phyloP scores from a whole-genome alignment of 805 yeast genomes.

The Metschnikowia sp. region DNA sequence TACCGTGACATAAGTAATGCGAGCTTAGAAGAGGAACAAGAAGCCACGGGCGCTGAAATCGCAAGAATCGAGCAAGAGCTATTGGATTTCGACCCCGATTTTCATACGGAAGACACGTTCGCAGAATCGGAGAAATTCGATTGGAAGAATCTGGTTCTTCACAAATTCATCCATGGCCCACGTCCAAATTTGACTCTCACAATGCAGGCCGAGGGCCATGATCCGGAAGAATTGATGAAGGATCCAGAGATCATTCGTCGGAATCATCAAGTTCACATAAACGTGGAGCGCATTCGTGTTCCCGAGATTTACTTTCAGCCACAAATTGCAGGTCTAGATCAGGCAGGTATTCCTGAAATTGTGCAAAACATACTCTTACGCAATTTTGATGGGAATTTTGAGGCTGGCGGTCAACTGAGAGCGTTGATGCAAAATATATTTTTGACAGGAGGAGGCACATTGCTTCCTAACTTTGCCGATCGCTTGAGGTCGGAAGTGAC shows the following conservation, averaged over 20 bases:
- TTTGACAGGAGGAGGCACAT: conserved; percentile 81
- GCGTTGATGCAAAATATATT: conserved; percentile 62
- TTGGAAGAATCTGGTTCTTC: conserved; percentile 78
- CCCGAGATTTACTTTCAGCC: conserved; percentile 95
- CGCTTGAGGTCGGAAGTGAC: conserved; percentile 71
- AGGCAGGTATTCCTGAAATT: conserved; percentile 86
- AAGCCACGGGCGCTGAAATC: conserved; percentile 62
- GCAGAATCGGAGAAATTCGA: conserved; percentile 69
- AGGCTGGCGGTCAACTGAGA: conserved; percentile 50
- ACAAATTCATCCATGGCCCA: conserved; percentile 87
- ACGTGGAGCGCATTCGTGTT: conserved; percentile 84
- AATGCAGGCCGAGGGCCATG: conserved; percentile 40
- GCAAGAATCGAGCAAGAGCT: conserved; percentile 68
- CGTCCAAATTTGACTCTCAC: conserved; percentile 66
- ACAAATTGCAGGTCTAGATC: conserved; percentile 89
- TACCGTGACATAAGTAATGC: conserved; percentile 78
- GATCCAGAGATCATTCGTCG: conserved; percentile 72
- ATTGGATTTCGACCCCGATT: conserved; percentile 78
- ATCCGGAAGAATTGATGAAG: conserved; percentile 41
- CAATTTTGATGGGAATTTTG: conserved; percentile 56
- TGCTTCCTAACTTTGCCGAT: conserved; percentile 59
- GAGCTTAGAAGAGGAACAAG: conserved; percentile 77
- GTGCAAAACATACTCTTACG: conserved; percentile 61
- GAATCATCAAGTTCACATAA: conserved; percentile 85
- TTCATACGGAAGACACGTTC: conserved; percentile 79